phyloP scores from a whole-genome alignment of 2,329 filamentous ascomycete species.

The Paraphoma sp. region DNA sequence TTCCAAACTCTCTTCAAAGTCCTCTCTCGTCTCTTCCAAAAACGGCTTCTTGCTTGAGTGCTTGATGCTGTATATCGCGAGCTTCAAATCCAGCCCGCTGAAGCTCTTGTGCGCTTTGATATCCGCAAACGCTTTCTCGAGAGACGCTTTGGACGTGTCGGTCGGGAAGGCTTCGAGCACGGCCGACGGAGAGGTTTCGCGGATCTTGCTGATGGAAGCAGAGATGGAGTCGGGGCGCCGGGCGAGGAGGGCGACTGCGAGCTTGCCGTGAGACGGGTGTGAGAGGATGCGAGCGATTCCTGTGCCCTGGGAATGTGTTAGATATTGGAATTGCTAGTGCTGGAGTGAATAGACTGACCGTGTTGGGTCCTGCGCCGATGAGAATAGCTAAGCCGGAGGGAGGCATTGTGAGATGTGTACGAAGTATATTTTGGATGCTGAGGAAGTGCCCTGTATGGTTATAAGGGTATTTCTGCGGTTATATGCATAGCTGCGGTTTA shows the following conservation, averaged over 20 bases:
- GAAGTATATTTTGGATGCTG: not conserved
- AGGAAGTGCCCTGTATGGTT: not conserved
- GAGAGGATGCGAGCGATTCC: conserved; percentile 65
- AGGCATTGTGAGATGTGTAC: conserved; percentile 19
- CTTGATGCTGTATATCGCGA: conserved; percentile 65
- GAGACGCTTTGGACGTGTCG: conserved; percentile 56
- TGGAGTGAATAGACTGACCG: conserved; percentile 17
- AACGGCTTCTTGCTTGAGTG: conserved; percentile 63
- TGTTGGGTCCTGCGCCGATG: conserved; percentile 42
- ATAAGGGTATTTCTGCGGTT: not conserved
- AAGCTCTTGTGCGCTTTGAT: conserved; percentile 59
- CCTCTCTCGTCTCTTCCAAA: conserved; percentile 59
- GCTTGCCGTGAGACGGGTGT: conserved; percentile 58
- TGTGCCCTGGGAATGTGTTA: conserved; percentile 49
- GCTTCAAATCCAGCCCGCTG: conserved; percentile 56
- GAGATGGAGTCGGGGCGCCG: conserved; percentile 56
- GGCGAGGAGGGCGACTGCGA: conserved; percentile 62
- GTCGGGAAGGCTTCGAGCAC: conserved; percentile 61
- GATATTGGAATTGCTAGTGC: not conserved
- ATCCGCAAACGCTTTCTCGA: conserved; percentile 57
- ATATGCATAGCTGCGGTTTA: not conserved
- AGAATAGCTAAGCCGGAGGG: conserved; percentile 42
- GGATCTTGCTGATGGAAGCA: conserved; percentile 52
- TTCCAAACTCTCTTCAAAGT: conserved; percentile 53
- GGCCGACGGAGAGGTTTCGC: conserved; percentile 47